A percentile compares a stretch with the other conserved stretches of the same genome.
These are phyloP conservation scores for Cavenderia fasciculata DNA, from an alignment of 78 protist genomes.

Conservation along the genomic window DNA sequence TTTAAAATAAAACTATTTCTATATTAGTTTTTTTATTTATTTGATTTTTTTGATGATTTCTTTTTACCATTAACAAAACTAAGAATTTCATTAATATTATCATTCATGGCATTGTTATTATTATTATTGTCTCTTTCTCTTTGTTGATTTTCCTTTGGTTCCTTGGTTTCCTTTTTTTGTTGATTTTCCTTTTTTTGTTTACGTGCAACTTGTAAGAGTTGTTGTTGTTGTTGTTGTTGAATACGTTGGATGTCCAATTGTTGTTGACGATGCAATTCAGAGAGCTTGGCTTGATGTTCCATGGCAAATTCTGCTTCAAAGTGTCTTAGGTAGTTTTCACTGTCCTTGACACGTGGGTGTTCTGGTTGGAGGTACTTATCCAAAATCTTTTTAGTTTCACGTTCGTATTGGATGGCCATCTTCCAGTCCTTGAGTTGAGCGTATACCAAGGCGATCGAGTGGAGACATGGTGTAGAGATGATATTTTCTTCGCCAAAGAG, in stretches of 20 bases:
- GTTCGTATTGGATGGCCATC: constrained; percentile 8
- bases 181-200: neutral
- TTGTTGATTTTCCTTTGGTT: neutral
- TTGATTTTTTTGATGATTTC: too few species aligned
- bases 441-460: constrained; percentile 22
- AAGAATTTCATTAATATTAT: constrained; percentile 8
- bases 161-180: neutral
- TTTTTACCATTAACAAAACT: constrained; percentile 27
- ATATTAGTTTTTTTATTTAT: too few species aligned
- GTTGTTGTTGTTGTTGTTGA: neutral
- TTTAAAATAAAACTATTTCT: too few species aligned
- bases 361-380: constrained; percentile 20
- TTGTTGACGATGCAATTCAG: neutral
- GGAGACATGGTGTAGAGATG: neutral
- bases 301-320: too few species aligned
- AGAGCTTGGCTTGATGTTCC: neutral
- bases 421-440: neutral
- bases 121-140: neutral
- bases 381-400: constrained; percentile 13
- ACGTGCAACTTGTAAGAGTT: neutral
- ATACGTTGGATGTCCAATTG: neutral
- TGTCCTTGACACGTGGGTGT: constrained; percentile 66
- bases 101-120: neutral
- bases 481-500: constrained; percentile 39
- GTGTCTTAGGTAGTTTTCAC: too few species aligned